Evolutionary conservation across 768 basidiomycete genomes (phyloP), one percentile per base, ranked within the genome.

Genomic region (Crassisporium funariophilum): DNA sequence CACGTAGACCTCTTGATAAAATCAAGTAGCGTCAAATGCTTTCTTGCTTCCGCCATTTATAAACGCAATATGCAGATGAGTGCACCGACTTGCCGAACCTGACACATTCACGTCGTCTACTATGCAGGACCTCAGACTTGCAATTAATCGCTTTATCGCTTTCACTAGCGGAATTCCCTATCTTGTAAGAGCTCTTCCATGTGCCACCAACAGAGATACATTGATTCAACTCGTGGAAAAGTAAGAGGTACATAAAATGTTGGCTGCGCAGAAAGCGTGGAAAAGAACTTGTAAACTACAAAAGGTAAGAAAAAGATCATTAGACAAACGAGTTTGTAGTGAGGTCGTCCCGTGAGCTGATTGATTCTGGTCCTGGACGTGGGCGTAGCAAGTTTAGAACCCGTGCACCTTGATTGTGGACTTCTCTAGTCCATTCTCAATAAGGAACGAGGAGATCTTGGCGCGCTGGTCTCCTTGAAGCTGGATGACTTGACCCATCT

Each of bases 401-500:
- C 91, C 91, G 70, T 93, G 91, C 45, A 92, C 70, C 73, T 91
- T 93, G 75, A 93, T 89, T 45, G 81, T 85, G 57, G 70, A 64
- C 72, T 79, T 88, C 44, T 83, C 78, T 40, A 95, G 78, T 40
- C 89, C 90, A 55, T 91, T 86, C 60, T 89, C 85, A 51, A 78
- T 74, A 56, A 99, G 84, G 79, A 98, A 98, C 39, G 75, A 81
- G 44, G 81, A 82, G 55, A 98, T 95, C 78, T 95, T 94, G 64
- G 78, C 69, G 41, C 97, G 83, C 70, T 99, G 97, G 71, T 99
- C 97, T 52, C 97, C 97, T 68, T 98, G 97, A 54, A 99, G 85
- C 73, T 99, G 97, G 62, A 99, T 91, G 66, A 99, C 91, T 74
- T 94, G 81, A 46, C 97, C 97, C 75, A 92, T 83, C 74, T 94